Base-by-base conservation (phyloP, 345 rosid species). In the Bruguiera sexangula region DNA sequence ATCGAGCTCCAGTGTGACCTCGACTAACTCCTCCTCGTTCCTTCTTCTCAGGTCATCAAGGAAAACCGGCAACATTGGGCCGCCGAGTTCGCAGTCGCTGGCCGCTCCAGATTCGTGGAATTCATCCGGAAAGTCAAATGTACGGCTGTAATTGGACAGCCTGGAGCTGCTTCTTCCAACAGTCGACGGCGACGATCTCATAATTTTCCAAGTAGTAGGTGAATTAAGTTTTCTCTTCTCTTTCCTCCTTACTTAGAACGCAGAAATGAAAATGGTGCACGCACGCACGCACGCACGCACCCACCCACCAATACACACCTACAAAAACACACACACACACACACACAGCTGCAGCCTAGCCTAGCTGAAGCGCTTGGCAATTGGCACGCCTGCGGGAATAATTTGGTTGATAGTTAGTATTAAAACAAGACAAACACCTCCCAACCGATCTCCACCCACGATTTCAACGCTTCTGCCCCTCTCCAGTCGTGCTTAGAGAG, bases 41-140 rank as follows among this genome's bases (percentile, higher is more conserved):
- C 82, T 70, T 62, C 79, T 75, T 50, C 75, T 73, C 60, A 89
- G 79, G 64, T 81, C 93, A 66, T 83, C 84, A 67, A 94, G 90
- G 69, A 91, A 91, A 46, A 78, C 65, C 52, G 92, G 96, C 84
- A 94, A 79, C 96, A 91, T 94, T 90, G 89, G 87, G 66, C 93
- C 93, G 20, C 89, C 91, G 74, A 80, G 30, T 8, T 79, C 79
- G 66, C 69, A 73, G 68, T 81, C 84, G 69, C 43, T 61, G 50
- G 24, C 8, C 18, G 63, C 29, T 46, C 69, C 52, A 2, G 46
- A 24, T 9, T 79, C 82, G 3, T 73, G 78, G 3, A 8, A 37
- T 24, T 89, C 90, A 21, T 85, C 89, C 26, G 80, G 86, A 30
- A 80, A 36, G 6, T 86, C 96, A 37, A 84, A 83, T 24, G 67